These are phyloP conservation scores for Oropetium thomaeum DNA, from an alignment of 176 grass and related monocot genomes.

Conservation along the genomic window DNA sequence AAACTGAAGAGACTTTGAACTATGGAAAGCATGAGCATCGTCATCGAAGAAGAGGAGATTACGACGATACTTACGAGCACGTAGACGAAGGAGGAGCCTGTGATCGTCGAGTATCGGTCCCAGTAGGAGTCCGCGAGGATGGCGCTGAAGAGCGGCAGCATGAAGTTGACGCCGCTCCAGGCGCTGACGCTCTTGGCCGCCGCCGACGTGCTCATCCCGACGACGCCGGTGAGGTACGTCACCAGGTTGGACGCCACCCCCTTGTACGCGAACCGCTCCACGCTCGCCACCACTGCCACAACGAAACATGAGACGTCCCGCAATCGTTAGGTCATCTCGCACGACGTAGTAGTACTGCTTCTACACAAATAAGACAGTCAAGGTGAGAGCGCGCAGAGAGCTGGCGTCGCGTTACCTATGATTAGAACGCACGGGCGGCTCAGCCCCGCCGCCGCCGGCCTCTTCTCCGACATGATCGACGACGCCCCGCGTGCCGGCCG, in stretches of 20 bases:
- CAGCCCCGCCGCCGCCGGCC: constrained; percentile 29
- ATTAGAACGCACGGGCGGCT: constrained; percentile 69
- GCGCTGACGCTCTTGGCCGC: constrained; percentile 76
- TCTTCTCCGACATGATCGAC: constrained; percentile 27
- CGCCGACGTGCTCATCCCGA: constrained; percentile 77
- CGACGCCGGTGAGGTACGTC: constrained; percentile 70
- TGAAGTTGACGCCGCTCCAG: constrained; percentile 80
- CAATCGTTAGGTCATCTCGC: not conserved
- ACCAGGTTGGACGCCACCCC: constrained; percentile 89
- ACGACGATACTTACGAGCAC: constrained; percentile 44
- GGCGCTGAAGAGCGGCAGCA: constrained; percentile 72
- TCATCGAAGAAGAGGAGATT: not conserved
- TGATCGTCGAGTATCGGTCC: constrained; percentile 72
- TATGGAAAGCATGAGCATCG: not conserved
- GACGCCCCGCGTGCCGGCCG: not conserved
- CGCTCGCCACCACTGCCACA: constrained; percentile 76
- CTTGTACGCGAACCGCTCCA: constrained; percentile 87
- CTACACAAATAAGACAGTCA: not conserved
- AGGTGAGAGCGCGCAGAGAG: not conserved
- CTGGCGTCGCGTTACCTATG: constrained; percentile 50
- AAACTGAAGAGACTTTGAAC: not conserved
- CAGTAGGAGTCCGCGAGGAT: constrained; percentile 79
- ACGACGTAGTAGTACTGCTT: no score
- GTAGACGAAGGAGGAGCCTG: constrained; percentile 70
- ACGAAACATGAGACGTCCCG: no score